Evolutionary conservation across 169 alveolate genomes (phyloP).

Genomic region (Plasmodium malariae): DNA sequence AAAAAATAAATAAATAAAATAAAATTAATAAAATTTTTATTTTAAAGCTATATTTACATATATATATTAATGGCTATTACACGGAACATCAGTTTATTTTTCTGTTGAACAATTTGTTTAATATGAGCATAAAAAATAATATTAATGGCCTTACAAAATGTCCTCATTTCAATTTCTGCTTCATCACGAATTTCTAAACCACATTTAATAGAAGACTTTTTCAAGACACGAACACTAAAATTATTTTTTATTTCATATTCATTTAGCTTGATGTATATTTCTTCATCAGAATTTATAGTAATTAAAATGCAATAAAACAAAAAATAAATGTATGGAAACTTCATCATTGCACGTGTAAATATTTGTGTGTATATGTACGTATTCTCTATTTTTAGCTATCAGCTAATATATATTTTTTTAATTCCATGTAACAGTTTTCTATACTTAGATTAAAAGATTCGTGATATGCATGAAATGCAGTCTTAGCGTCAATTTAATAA

Average conservation of each 20-base stretch:
- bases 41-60: not conserved
- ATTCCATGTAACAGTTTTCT: not conserved
- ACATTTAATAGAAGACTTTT: conserved; percentile 30
- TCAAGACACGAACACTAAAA: conserved; percentile 63
- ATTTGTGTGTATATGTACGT: not conserved
- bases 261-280: conserved; percentile 14
- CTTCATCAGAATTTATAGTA: conserved; percentile 31
- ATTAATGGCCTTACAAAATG: conserved; percentile 36
- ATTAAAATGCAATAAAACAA: conserved; percentile 20
- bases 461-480: not conserved
- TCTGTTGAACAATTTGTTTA: not conserved
- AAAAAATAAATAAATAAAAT: conserved; percentile 6
- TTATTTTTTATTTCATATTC: conserved; percentile 50
- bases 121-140: not conserved
- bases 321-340: conserved; percentile 4
- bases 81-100: not conserved
- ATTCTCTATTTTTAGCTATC: not conserved
- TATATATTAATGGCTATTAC: not conserved
- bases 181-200: conserved; percentile 47
- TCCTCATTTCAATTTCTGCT: conserved; percentile 69
- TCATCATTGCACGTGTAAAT: conserved; percentile 12
- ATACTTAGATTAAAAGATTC: not conserved
- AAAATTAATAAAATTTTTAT: not conserved
- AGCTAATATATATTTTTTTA: not conserved
- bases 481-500: not conserved